Conservation (phyloP, 768 basidiomycete genomes). For the Kwoniella bestiolae region DNA sequence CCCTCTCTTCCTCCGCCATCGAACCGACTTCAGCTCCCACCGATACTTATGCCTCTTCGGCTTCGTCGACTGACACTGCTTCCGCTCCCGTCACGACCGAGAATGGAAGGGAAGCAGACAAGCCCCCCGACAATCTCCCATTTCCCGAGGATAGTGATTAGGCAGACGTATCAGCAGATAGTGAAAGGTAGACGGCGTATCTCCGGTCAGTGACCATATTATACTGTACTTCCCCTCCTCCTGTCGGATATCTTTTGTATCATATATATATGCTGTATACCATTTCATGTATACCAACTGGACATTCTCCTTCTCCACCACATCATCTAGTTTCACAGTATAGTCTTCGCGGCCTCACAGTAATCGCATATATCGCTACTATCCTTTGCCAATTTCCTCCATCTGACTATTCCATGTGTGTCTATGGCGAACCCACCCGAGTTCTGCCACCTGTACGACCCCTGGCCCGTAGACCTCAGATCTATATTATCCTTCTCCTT, state of each 20-base stretch:
- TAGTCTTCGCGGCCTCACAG: slow-evolving; percentile 2
- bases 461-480: not conserved
- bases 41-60: not conserved
- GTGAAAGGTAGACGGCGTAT: too few relatives aligned
- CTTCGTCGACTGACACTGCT: not conserved
- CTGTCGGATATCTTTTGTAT: too few relatives aligned
- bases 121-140: not conserved
- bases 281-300: not conserved
- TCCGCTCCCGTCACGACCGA: not conserved
- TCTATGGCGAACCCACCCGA: slow-evolving; percentile 16
- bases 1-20: not conserved
- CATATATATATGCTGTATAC: too few relatives aligned
- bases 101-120: not conserved
- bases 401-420: not conserved
- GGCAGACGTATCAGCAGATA: too few relatives aligned
- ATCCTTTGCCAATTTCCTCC: slow-evolving; percentile 16
- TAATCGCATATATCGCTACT: slow-evolving; percentile 20
- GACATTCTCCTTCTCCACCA: too few relatives aligned
- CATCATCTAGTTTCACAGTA: not conserved
- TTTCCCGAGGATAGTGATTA: too few relatives aligned
- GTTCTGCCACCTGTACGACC: slow-evolving; percentile 20
- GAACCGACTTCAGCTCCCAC: not conserved
- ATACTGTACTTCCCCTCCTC: too few relatives aligned
- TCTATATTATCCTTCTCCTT: slow-evolving; percentile 11
- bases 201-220: too few relatives aligned